These are phyloP conservation scores for Ustilago lituana DNA, from an alignment of 1,284 basidiomycete species.

Conservation along the genomic window DNA sequence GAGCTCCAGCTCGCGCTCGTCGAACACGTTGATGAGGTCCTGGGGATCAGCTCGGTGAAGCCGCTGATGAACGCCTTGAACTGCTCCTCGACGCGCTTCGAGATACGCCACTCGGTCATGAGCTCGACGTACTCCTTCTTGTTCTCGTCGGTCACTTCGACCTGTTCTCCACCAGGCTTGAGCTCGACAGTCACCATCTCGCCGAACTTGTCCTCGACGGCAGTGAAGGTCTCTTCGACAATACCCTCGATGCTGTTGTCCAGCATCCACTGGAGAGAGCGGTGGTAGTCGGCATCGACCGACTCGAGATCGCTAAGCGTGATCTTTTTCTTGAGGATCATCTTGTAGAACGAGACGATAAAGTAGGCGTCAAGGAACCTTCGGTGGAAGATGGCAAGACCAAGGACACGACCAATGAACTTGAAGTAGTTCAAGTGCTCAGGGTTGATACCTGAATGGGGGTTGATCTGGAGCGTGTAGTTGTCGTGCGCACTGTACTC, in stretches of 20 bases:
- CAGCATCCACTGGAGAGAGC: conserved; percentile 92
- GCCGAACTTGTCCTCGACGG: conserved; percentile 96
- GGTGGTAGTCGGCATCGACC: conserved; percentile 73
- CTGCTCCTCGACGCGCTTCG: conserved; percentile 91
- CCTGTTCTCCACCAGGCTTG: conserved; percentile 83
- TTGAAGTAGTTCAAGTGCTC: conserved; percentile 99
- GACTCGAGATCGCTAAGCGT: conserved; percentile 64
- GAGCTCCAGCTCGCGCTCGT: conserved; percentile 90
- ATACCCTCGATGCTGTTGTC: conserved; percentile 66
- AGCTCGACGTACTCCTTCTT: conserved; percentile 98
- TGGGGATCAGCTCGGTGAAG: conserved; percentile 94
- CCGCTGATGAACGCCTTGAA: conserved; percentile 96
- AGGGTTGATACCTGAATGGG: conserved; percentile 95
- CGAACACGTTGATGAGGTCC: conserved; percentile 95
- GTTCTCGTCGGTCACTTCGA: conserved; percentile 93
- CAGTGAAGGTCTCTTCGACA: conserved; percentile 66
- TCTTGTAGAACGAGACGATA: conserved; percentile 98
- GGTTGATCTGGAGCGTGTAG: conserved; percentile 98
- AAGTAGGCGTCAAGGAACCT: conserved; percentile 99
- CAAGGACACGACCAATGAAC: conserved; percentile 93
- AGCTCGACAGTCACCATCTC: conserved; percentile 94
- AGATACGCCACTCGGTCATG: conserved; percentile 91
- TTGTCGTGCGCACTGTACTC: conserved; percentile 99
- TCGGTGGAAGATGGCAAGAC: conserved; percentile 96
- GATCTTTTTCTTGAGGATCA: conserved; percentile 72